Base-by-base conservation (phyloP, 768 basidiomycete species). In the Rubroboletus satanas region DNA sequence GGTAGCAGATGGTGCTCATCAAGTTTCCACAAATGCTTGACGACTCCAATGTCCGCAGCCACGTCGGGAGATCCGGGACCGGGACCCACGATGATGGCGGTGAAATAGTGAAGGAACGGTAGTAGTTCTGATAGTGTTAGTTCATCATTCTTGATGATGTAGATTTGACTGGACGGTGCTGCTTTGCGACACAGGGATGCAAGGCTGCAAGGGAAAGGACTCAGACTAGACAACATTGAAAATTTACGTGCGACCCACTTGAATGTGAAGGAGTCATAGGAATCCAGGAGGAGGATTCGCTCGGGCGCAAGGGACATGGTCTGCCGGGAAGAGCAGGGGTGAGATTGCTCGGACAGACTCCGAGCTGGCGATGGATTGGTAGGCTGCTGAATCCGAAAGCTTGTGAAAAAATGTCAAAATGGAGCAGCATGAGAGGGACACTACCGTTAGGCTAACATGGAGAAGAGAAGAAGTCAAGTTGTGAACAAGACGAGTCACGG, bases 261-360 rank as follows among this genome's bases (percentile, higher is more conserved):
- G 81, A 82, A 81, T n/a, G 90, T 88, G 70, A 92, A 93, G 2
- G 90, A 91, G 69, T 92, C 90, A 60, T 92, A 90, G 0, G 90
- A 92, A 66, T 91, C 90, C 31, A 92, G 77, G 44, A 93, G 75
- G 31, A 92, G 76, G 45, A 93, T 74, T 49, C 80, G 76, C 43
- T 83, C 82, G 17, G 60, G 52, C 17, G 49, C 63, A 37, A 56
- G 41, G 38, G 62, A 56, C 71, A 75, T 71, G 51, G 56, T 45
- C 29, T 55, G 45, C 56, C 52, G 54, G 26, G 51, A 47, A 55
- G 31, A n/a, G 23, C 2, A 45, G 21, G 42, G 0, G 39, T 42
- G 31, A 45, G 18, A 18, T 17, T 9, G 35, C 28, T 32, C 38
- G 1, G 32, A 44, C 41, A 28, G 41, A 33, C 18, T 36, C 32